Evolutionary conservation across 371 early-diverging fungal genomes (phyloP).

Genomic region (Parasitella parasitica): DNA sequence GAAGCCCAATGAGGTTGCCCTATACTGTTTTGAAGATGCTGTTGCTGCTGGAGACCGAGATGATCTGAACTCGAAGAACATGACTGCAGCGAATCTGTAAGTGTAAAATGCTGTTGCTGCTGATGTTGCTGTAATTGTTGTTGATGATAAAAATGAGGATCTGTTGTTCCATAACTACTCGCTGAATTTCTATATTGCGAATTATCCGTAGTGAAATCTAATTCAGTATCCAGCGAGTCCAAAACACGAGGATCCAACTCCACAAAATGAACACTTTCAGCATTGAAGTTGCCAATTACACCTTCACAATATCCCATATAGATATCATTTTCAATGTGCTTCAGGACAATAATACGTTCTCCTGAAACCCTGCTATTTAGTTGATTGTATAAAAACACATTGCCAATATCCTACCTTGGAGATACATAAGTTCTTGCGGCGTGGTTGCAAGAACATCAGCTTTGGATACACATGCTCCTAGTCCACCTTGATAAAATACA

Average conservation of each 20-base stretch:
- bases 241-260: constrained; percentile 54
- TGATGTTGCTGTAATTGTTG: neutral
- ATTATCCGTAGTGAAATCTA: constrained; percentile 30
- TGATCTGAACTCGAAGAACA: constrained; percentile 29
- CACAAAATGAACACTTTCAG: constrained; percentile 58
- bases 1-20: constrained; percentile 15
- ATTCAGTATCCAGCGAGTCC: constrained; percentile 45
- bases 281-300: constrained; percentile 56
- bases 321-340: constrained; percentile 44
- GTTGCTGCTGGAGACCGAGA: constrained; percentile 4
- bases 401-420: constrained; percentile 38
- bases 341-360: constrained; percentile 46
- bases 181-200: constrained; percentile 20
- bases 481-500: constrained; percentile 38
- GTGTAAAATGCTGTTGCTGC: neutral
- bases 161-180: constrained; percentile 22
- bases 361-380: constrained; percentile 16
- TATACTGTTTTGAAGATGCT: neutral
- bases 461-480: constrained; percentile 54
- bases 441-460: constrained; percentile 52
- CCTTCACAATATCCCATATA: constrained; percentile 63
- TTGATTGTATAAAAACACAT: neutral
- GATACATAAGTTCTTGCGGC: constrained; percentile 56
- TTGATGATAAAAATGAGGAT: neutral
- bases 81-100: constrained; percentile 20